These are phyloP conservation scores for Pelargonium australe DNA, from an alignment of 441 rosid species.

Conservation along the genomic window DNA sequence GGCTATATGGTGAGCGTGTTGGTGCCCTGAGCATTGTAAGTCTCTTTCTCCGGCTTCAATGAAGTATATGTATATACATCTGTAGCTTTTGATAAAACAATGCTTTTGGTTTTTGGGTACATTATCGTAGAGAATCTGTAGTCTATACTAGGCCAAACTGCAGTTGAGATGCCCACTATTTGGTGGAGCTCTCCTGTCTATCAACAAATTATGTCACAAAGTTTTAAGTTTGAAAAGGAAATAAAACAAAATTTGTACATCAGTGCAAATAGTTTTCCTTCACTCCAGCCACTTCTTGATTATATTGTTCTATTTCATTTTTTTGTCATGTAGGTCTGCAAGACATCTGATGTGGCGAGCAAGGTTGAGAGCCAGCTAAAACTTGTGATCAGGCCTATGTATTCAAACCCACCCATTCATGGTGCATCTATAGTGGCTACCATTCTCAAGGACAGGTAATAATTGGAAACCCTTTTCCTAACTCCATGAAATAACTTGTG, in stretches of 20 bases:
- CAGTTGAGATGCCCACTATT: neutral
- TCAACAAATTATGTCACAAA: neutral
- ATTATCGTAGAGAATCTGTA: neutral
- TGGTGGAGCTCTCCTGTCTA: neutral
- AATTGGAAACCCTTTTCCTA: neutral
- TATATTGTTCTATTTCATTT: neutral
- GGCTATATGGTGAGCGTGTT: constrained; percentile 91
- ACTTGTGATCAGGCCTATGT: constrained; percentile 86
- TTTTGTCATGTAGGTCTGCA: constrained; percentile 54
- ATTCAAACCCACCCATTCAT: constrained; percentile 88
- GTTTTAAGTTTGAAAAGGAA: neutral
- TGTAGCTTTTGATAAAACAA: neutral
- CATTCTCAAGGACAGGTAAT: constrained; percentile 62
- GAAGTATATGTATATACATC: neutral
- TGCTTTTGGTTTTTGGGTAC: neutral
- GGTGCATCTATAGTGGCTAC: constrained; percentile 86
- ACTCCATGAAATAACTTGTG: neutral
- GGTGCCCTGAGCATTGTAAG: constrained; percentile 96
- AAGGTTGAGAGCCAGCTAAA: constrained; percentile 90
- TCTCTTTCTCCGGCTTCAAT: neutral
- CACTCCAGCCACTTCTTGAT: constrained; percentile 3
- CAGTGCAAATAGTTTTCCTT: neutral
- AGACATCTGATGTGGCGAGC: constrained; percentile 69
- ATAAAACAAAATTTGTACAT: neutral
- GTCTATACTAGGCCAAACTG: neutral